Percentiles rank a stretch among this genome's conserved stretches.
Evolutionary conservation across 164 flowering plant genomes (phyloP).

Genomic region (Nymphaea colorata): DNA sequence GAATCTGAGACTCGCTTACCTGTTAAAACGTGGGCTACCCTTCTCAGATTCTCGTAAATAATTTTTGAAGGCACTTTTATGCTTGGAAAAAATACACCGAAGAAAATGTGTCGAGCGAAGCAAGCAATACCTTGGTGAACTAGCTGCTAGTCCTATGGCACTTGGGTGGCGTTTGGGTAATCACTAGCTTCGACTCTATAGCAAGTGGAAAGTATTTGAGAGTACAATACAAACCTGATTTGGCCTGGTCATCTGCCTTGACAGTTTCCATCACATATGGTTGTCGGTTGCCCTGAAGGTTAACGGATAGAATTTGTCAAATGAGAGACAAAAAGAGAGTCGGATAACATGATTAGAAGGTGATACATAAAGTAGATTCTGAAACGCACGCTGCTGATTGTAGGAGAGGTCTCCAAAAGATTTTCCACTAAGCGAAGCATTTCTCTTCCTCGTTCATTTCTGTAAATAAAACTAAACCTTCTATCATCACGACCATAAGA

Average conservation of each 20-base stretch:
- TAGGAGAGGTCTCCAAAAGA: slow-evolving; percentile 76
- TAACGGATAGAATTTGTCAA: background rate
- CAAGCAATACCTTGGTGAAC: too few species aligned
- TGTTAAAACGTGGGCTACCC: too few species aligned
- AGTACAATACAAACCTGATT: slow-evolving; percentile 40
- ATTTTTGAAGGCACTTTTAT: too few species aligned
- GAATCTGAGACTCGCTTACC: too few species aligned
- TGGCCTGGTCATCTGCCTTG: slow-evolving; percentile 89
- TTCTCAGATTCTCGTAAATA: too few species aligned
- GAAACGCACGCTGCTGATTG: slow-evolving; percentile 53
- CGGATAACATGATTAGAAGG: background rate
- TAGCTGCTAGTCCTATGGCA: too few species aligned
- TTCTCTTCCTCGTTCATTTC: slow-evolving; percentile 94
- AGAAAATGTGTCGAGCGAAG: too few species aligned
- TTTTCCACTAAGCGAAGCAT: slow-evolving; percentile 71
- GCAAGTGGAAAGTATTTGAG: background rate
- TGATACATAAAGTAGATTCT: background rate
- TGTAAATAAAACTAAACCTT: slow-evolving; percentile 16
- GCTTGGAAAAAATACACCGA: too few species aligned
- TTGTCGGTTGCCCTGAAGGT: slow-evolving; percentile 64
- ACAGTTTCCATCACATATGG: slow-evolving; percentile 90
- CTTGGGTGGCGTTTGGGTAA: too few species aligned
- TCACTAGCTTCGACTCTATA: too few species aligned
- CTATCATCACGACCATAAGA: too few species aligned
- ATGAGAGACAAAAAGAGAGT: background rate